Evolutionary conservation across 768 basidiomycete genomes (phyloP), one percentile per base, ranked within the genome.

Genomic region (Pleurotus tuoliensis): DNA sequence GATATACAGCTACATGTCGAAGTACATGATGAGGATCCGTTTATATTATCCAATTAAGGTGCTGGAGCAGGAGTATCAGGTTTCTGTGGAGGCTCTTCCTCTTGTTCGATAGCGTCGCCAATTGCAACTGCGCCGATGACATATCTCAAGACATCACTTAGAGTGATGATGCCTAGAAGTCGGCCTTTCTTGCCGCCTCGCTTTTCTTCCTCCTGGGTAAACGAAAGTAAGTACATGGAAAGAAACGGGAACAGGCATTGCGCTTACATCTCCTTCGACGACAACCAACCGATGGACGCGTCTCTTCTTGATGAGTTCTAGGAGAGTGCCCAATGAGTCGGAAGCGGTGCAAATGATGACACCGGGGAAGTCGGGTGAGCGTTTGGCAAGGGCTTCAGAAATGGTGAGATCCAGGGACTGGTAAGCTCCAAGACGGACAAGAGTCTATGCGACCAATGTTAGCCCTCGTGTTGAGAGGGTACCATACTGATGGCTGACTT

Each of bases 381-480:
- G 89, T 67, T 95, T 91, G 60, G 86, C 87, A 48, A 99, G 80
- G 1, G 97, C 97, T 71, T 96, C 90, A 38, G 86, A 84, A 62
- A 99, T 91, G 16, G 90, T 98, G 56, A 97, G 77, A 72, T 98
- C 96, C 15, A 99, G 83, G n/a, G 92, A 86, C 68, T 95, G 93
- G 70, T 98, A 99, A 22, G 89, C 92, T 44, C 95, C 95, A 46
- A 93, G 81, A 39, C 94, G 87, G 43, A 99, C 94, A 25, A 99
- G 86, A 5, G 94, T 97, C 94, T 98, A 52, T 66, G 4, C 27
- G 46, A 20, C 41, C n/a, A 44, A 4, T 56, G 61, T 47, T 45
- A n/a, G 46, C 34, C 43, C 8, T 11, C 9, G 11, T 11, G 30
- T 34, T 11, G 0, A 34, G 11, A 9, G 30, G 9, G 11, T 34